A percentile compares a stretch with the other conserved stretches of the same genome.
phyloP scores from a whole-genome alignment of 768 basidiomycete species.

The Jaapia argillacea region DNA sequence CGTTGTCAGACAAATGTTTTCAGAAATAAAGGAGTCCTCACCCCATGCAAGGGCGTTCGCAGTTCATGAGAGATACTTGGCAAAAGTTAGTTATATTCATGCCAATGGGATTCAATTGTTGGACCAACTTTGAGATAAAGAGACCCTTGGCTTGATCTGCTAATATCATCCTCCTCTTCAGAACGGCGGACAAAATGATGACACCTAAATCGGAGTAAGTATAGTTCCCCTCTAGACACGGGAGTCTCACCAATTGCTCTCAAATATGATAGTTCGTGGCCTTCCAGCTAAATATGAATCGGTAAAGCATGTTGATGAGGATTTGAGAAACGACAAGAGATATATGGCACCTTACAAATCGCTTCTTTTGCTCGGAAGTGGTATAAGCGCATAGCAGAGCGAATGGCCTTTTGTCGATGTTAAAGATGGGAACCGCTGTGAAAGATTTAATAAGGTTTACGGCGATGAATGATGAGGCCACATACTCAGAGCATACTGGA shows the following conservation, averaged over 20 bases:
- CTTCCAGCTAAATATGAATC: conserved; percentile 84
- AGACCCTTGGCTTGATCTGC: conserved; percentile 91
- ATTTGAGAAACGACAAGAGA: not conserved
- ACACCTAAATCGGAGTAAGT: conserved; percentile 39
- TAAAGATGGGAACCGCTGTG: conserved; percentile 83
- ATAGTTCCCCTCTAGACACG: not conserved
- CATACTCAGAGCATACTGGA: conserved; percentile 81
- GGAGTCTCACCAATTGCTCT: conserved; percentile 65
- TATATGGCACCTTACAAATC: conserved; percentile 61
- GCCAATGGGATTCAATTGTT: too few relatives aligned
- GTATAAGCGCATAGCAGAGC: conserved; percentile 89
- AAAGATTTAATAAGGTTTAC: not conserved
- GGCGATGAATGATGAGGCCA: not conserved
- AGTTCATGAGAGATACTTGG: conserved; percentile 82
- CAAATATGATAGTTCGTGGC: conserved; percentile 84
- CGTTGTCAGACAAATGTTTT: not conserved
- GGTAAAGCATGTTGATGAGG: conserved; percentile 2
- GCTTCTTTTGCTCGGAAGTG: conserved; percentile 66
- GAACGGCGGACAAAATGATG: conserved; percentile 86
- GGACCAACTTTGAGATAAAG: conserved; percentile 76
- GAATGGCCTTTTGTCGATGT: conserved; percentile 87
- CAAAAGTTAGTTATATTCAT: not conserved
- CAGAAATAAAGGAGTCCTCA: conserved; percentile 21
- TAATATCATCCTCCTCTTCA: conserved; percentile 86
- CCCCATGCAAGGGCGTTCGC: conserved; percentile 86